These are phyloP conservation scores for Dillenia turbinata DNA, from an alignment of 164 flowering plant genomes.

Conservation along the genomic window DNA sequence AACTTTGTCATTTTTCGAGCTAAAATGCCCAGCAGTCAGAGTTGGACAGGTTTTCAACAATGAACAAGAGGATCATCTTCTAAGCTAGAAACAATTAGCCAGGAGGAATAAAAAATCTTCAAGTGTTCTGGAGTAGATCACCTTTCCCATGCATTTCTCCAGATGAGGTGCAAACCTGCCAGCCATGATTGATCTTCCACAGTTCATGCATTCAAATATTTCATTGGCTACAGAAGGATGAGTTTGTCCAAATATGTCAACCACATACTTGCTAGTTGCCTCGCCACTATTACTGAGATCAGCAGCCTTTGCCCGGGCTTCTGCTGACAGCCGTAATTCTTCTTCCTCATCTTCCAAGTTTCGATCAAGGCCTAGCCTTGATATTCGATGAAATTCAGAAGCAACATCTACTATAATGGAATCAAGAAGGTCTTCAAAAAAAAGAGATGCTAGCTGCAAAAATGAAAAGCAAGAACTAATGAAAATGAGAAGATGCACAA, in stretches of 20 bases:
- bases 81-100: too few species aligned
- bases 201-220: slow-evolving; percentile 92
- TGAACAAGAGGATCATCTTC: too few species aligned
- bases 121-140: slow-evolving; percentile 8
- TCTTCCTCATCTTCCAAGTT: slow-evolving; percentile 67
- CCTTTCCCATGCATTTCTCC: slow-evolving; percentile 99
- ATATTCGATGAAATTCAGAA: slow-evolving; percentile 92
- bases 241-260: slow-evolving; percentile 94
- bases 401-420: slow-evolving; percentile 89
- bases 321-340: slow-evolving; percentile 77
- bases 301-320: slow-evolving; percentile 76
- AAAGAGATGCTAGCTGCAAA: slow-evolving; percentile 7
- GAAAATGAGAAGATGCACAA: background rate
- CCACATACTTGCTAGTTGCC: slow-evolving; percentile 71
- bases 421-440: slow-evolving; percentile 69
- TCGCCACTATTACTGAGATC: slow-evolving; percentile 76
- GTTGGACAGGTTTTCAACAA: too few species aligned
- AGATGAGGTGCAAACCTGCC: slow-evolving; percentile 97
- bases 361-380: slow-evolving; percentile 83
- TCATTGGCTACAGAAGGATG: slow-evolving; percentile 91
- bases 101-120: too few species aligned
- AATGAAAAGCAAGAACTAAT: background rate
- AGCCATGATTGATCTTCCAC: slow-evolving; percentile 79
- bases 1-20: background rate
- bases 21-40: background rate